phyloP scores from a whole-genome alignment of 768 basidiomycete genomes.

The Inosperma sp. region DNA sequence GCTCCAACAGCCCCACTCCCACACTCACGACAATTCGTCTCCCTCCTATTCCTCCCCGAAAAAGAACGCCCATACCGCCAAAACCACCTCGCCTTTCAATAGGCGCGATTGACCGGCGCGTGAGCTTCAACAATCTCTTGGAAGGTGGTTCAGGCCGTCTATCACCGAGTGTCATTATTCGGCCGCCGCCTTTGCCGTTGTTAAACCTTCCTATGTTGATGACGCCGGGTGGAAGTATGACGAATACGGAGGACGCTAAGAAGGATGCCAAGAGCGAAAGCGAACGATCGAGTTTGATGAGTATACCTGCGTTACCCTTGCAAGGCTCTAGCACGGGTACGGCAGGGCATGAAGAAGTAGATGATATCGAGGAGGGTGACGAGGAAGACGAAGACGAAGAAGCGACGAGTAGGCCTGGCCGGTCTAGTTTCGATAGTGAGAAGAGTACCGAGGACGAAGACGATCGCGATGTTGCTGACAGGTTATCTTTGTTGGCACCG shows the following conservation, averaged over 20 bases:
- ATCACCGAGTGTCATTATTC: conserved; percentile 14
- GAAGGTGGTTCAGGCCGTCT: conserved; percentile 8
- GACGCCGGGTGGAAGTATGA: background rate
- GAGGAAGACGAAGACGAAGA: conserved; percentile 32
- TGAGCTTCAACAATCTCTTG: conserved; percentile 3
- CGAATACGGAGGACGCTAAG: background rate
- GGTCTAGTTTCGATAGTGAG: conserved; percentile 22
- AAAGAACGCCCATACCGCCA: background rate
- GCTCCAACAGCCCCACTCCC: too few species aligned
- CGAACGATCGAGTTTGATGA: conserved; percentile 33
- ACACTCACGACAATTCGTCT: background rate
- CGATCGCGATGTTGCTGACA: background rate
- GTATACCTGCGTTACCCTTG: conserved; percentile 45
- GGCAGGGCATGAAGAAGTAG: conserved; percentile 32
- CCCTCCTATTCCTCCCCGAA: conserved; percentile 1
- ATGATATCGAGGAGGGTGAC: conserved; percentile 30
- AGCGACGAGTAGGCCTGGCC: conserved; percentile 26
- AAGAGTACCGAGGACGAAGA: conserved; percentile 13
- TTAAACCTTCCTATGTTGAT: conserved; percentile 10
- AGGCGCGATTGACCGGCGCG: conserved; percentile 6
- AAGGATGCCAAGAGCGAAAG: conserved; percentile 7
- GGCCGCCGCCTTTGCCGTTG: conserved; percentile 13
- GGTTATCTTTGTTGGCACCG: background rate
- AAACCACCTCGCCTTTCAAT: conserved; percentile 2
- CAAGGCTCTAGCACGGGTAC: conserved; percentile 28